A percentile compares a stretch with the other conserved stretches of the same genome.
These are phyloP conservation scores for Suillus subaureus DNA, from an alignment of 768 basidiomycete genomes.

Conservation along the genomic window DNA sequence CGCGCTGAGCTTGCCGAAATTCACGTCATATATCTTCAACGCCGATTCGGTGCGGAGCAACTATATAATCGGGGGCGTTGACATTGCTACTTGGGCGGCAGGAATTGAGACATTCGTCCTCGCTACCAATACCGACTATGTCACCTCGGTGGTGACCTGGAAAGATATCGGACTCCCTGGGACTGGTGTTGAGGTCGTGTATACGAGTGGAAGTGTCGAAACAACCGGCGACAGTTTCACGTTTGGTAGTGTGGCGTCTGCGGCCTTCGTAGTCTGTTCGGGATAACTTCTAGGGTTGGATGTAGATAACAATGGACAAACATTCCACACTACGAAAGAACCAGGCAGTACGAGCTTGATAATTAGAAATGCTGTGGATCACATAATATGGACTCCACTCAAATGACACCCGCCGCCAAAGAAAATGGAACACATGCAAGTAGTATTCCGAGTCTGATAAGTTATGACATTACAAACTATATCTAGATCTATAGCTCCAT, in stretches of 20 bases:
- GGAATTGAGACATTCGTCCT: slow-evolving; percentile 46
- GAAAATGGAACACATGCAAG: neutral
- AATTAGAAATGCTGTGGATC: neutral
- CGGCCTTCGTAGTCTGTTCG: slow-evolving; percentile 18
- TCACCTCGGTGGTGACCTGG: slow-evolving; percentile 35
- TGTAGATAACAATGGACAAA: neutral
- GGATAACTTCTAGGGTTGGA: neutral
- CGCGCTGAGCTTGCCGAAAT: slow-evolving; percentile 45
- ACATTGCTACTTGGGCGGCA: slow-evolving; percentile 54
- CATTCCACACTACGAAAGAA: neutral
- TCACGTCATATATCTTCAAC: slow-evolving; percentile 49
- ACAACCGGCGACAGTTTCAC: slow-evolving; percentile 13
- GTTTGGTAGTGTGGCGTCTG: slow-evolving; percentile 29
- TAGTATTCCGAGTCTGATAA: neutral
- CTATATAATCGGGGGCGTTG: slow-evolving; percentile 43
- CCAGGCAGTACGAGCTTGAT: no score
- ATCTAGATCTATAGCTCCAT: neutral
- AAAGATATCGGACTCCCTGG: slow-evolving; percentile 28
- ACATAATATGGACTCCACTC: neutral
- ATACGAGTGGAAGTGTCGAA: slow-evolving; percentile 20
- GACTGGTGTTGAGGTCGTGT: slow-evolving; percentile 4
- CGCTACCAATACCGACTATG: slow-evolving; percentile 53
- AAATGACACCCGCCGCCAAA: neutral
- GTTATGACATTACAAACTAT: neutral
- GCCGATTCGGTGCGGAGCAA: slow-evolving; percentile 43